phyloP scores from a whole-genome alignment of 495 filamentous ascomycete genomes.

The Penicillium goetzii region DNA sequence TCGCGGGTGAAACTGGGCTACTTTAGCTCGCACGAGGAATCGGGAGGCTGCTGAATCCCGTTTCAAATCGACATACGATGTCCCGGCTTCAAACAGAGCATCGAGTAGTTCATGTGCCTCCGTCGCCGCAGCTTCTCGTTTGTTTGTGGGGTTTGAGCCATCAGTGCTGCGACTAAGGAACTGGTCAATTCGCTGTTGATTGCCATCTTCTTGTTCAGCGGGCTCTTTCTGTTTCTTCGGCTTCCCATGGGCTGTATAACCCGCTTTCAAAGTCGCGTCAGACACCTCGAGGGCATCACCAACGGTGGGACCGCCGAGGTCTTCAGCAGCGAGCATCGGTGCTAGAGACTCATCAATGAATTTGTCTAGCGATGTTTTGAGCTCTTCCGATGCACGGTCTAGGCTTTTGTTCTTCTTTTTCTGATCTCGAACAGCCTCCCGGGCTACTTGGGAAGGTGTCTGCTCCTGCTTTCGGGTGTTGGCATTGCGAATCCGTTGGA shows the following conservation, averaged over 20 bases:
- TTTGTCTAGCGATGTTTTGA: slow-evolving; percentile 65
- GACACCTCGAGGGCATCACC: slow-evolving; percentile 72
- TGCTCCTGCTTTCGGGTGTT: slow-evolving; percentile 58
- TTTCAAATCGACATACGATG: slow-evolving; percentile 69
- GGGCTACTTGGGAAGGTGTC: slow-evolving; percentile 60
- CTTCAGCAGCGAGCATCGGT: slow-evolving; percentile 82
- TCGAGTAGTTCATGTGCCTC: slow-evolving; percentile 72
- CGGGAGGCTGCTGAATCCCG: slow-evolving; percentile 79
- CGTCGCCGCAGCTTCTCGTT: slow-evolving; percentile 64
- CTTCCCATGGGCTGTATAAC: slow-evolving; percentile 74
- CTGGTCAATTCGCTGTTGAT: slow-evolving; percentile 74
- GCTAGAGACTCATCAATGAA: slow-evolving; percentile 77
- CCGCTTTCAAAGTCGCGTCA: slow-evolving; percentile 62
- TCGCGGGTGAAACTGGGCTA: slow-evolving; percentile 83
- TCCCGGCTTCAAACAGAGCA: slow-evolving; percentile 62
- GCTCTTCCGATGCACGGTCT: slow-evolving; percentile 54
- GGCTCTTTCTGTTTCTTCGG: slow-evolving; percentile 61
- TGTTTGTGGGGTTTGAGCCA: slow-evolving; percentile 45
- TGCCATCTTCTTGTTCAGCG: slow-evolving; percentile 45
- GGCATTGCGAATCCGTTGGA: slow-evolving; percentile 56
- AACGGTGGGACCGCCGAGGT: slow-evolving; percentile 81
- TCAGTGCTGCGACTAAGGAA: slow-evolving; percentile 60
- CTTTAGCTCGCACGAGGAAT: slow-evolving; percentile 81
- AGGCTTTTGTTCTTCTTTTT: slow-evolving; percentile 59
- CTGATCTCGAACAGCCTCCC: slow-evolving; percentile 60